Conservation (phyloP, 1,139 yeast species). For the Scheffersomyces illinoinensis region DNA sequence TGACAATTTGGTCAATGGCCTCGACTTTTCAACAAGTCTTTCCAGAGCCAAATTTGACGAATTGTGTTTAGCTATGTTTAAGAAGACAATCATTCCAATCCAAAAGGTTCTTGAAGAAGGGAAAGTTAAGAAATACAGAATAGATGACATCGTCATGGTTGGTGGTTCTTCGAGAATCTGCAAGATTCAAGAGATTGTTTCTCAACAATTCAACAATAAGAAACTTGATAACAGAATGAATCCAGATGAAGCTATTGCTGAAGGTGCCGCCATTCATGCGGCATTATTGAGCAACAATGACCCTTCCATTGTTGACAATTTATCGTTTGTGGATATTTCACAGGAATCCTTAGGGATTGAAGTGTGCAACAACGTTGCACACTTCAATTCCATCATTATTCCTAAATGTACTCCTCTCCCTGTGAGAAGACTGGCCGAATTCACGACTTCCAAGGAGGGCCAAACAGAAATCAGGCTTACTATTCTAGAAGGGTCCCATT, state of each 20-base stretch:
- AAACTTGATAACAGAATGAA: constrained; percentile 94
- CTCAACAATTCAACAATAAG: constrained; percentile 86
- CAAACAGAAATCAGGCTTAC: background rate
- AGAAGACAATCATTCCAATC: constrained; percentile 88
- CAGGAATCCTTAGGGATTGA: constrained; percentile 52
- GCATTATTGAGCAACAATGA: constrained; percentile 79
- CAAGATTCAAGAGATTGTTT: constrained; percentile 89
- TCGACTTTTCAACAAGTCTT: constrained; percentile 88
- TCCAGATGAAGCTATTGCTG: constrained; percentile 74
- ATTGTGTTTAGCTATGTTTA: constrained; percentile 81
- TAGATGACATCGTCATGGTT: constrained; percentile 90
- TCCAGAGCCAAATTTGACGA: constrained; percentile 96
- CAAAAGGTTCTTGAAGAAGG: constrained; percentile 88
- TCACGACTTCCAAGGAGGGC: background rate
- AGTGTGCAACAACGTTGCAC: constrained; percentile 13
- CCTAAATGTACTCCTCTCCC: background rate
- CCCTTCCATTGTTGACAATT: constrained; percentile 50
- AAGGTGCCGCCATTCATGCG: constrained; percentile 73
- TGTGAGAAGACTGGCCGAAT: background rate
- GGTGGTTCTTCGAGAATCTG: constrained; percentile 99
- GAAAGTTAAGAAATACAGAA: constrained; percentile 75
- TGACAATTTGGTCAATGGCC: constrained; percentile 93
- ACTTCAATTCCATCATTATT: background rate
- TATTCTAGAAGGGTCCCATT: background rate
- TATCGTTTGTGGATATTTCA: constrained; percentile 49